Conservation (phyloP, 2,329 filamentous ascomycete genomes). For the Epichloe coenophiala region DNA sequence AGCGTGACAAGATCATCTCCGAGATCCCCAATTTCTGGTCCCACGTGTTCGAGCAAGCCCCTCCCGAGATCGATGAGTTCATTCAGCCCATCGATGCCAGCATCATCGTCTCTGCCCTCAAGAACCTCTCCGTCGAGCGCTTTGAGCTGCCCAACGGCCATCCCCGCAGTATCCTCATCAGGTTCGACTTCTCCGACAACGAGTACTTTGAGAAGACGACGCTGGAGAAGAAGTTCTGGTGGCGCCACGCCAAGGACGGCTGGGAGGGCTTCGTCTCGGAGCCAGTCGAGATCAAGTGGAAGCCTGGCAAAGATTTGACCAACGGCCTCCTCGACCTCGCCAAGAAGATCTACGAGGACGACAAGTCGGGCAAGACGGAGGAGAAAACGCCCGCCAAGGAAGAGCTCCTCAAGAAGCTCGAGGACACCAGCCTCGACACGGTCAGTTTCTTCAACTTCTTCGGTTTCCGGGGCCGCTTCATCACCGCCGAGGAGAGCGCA, state of each 20-base stretch:
- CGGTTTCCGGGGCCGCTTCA: conserved; percentile 57
- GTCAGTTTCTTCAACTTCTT: conserved; percentile 85
- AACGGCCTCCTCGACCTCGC: conserved; percentile 65
- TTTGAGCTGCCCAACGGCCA: conserved; percentile 70
- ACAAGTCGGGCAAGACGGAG: conserved; percentile 29
- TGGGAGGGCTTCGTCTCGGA: conserved; percentile 74
- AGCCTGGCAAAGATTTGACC: conserved; percentile 67
- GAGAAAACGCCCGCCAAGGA: conserved; percentile 34
- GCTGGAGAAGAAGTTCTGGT: conserved; percentile 88
- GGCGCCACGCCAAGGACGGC: conserved; percentile 53
- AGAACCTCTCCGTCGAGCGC: conserved; percentile 57
- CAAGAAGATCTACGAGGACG: conserved; percentile 51
- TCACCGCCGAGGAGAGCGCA: conserved; percentile 60
- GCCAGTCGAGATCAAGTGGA: conserved; percentile 81
- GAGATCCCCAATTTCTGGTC: conserved; percentile 86
- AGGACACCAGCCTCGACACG: conserved; percentile 47
- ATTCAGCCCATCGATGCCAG: conserved; percentile 69
- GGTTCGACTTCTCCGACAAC: conserved; percentile 69
- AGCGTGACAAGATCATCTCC: conserved; percentile 55
- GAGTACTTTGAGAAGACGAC: conserved; percentile 66
- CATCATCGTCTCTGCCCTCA: conserved; percentile 56
- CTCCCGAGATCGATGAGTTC: conserved; percentile 75
- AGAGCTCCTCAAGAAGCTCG: conserved; percentile 39
- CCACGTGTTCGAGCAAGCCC: conserved; percentile 80
- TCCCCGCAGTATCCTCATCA: conserved; percentile 66